Evolutionary conservation across 1,284 basidiomycete genomes (phyloP), one percentile per base, ranked within the genome.

Genomic region (Fomes fomentarius): DNA sequence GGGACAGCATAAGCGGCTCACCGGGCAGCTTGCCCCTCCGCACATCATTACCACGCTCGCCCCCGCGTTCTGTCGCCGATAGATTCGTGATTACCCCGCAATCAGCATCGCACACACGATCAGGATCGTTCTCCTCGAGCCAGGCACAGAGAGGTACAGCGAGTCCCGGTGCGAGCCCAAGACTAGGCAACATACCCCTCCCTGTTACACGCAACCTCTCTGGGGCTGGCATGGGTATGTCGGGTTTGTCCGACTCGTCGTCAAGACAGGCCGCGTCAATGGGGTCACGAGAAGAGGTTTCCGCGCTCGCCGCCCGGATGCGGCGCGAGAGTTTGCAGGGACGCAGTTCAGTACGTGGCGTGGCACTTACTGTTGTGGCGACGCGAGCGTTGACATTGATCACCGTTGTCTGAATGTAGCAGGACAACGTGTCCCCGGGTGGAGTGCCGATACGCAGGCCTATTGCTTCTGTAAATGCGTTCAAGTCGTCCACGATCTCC

Each of bases 401-500:
- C 30, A 12, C 28, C 28, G 28, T 17, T 44, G 21, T 15, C n/a
- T n/a, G n/a, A n/a, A 9, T 47, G 19, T 6, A 55, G 52, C 49
- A 66, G 66, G 69, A 70, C 58, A 52, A 73, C 22, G 70, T 76
- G 26, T 76, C 78, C 26, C 74, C 81, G 4, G 72, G 75, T 25
- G 71, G 78, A 1, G 62, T 84, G 15, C 79, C 80, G 1, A 84
- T 85, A 38, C 77, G 85, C 10, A 73, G 77, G 49, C 75, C 73
- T 25, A 71, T 85, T 28, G 78, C 76, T 50, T 71, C 78, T 0
- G 76, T 84, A 1, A 76, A 84, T 60, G 83, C 85, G 5, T 90
- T 90, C 78, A 90, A 89, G 66, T 81, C 84, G 4, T 82, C 82
- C 41, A 86, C 87, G 0, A 73, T 90, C 15, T 82, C 83, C 0